phyloP scores from a whole-genome alignment of 1,284 basidiomycete genomes.

The Crepidotus sp. region DNA sequence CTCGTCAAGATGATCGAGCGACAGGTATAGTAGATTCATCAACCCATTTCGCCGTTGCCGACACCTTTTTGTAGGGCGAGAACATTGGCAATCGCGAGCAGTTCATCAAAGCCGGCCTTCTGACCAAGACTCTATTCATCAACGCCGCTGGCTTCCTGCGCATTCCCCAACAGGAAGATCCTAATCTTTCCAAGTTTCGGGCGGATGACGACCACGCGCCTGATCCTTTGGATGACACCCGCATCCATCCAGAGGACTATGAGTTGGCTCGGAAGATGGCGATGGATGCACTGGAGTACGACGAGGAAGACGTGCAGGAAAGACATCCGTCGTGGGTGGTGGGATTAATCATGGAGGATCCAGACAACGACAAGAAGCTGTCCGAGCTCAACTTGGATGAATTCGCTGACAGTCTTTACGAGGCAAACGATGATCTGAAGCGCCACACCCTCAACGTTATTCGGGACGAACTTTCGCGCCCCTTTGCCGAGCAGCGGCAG shows the following conservation, averaged over 20 bases:
- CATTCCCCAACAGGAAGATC: slow-evolving; percentile 65
- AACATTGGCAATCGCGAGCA: slow-evolving; percentile 78
- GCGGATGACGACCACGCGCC: slow-evolving; percentile 65
- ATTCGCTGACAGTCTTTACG: slow-evolving; percentile 88
- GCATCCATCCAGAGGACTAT: slow-evolving; percentile 98
- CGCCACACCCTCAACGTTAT: slow-evolving; percentile 85
- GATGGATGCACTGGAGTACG: slow-evolving; percentile 90
- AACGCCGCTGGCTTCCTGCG: slow-evolving; percentile 89
- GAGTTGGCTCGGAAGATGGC: slow-evolving; percentile 98
- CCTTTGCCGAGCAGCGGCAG: slow-evolving; percentile 75
- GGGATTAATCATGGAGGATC: slow-evolving; percentile 77
- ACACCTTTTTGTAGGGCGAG: slow-evolving; percentile 52
- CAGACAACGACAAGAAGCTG: slow-evolving; percentile 75
- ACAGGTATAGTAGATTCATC: slow-evolving; percentile 41
- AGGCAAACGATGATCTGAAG: slow-evolving; percentile 79
- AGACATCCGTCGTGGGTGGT: slow-evolving; percentile 87
- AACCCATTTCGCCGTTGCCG: slow-evolving; percentile 14
- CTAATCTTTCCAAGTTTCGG: slow-evolving; percentile 54
- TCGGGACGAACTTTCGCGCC: slow-evolving; percentile 78
- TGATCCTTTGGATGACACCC: slow-evolving; percentile 91
- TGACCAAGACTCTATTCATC: slow-evolving; percentile 83
- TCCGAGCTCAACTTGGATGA: slow-evolving; percentile 92
- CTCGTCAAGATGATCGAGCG: slow-evolving; percentile 76
- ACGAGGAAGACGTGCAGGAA: slow-evolving; percentile 89
- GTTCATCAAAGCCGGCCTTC: slow-evolving; percentile 70